These are phyloP conservation scores for Nelumbo lutea DNA, from an alignment of 164 flowering plant genomes.

Conservation along the genomic window DNA sequence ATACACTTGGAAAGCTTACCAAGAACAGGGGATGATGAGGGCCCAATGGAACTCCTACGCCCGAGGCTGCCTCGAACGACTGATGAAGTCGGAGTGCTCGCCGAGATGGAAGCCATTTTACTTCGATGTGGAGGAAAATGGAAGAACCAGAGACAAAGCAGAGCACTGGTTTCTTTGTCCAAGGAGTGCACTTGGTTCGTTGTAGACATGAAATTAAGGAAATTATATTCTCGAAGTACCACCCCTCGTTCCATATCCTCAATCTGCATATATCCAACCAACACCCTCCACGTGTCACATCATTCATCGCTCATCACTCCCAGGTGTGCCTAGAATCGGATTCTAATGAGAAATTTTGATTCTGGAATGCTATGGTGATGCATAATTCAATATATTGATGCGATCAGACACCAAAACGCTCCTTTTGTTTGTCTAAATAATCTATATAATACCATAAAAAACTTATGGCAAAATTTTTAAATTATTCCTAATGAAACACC, in stretches of 20 bases:
- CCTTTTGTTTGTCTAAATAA: too few species aligned
- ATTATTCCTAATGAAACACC: too few species aligned
- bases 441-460: too few species aligned
- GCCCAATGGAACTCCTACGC: conserved; percentile 13
- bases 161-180: background rate
- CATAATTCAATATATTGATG: too few species aligned
- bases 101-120: conserved; percentile 46
- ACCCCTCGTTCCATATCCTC: too few species aligned
- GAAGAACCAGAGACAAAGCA: background rate
- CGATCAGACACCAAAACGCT: too few species aligned
- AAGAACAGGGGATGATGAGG: conserved; percentile 30
- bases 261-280: background rate
- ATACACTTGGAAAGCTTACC: conserved; percentile 18
- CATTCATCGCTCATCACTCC: background rate
- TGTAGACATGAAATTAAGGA: too few species aligned
- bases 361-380: too few species aligned
- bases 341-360: too few species aligned
- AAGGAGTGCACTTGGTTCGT: background rate
- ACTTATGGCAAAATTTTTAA: too few species aligned
- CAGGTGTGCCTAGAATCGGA: too few species aligned
- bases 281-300: background rate
- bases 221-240: too few species aligned
- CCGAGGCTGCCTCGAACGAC: conserved; percentile 16
- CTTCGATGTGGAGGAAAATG: background rate
- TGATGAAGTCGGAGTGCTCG: conserved; percentile 28